These are phyloP conservation scores for Colletotrichum sp. DNA, from an alignment of 2,329 filamentous ascomycete species.

Conservation along the genomic window DNA sequence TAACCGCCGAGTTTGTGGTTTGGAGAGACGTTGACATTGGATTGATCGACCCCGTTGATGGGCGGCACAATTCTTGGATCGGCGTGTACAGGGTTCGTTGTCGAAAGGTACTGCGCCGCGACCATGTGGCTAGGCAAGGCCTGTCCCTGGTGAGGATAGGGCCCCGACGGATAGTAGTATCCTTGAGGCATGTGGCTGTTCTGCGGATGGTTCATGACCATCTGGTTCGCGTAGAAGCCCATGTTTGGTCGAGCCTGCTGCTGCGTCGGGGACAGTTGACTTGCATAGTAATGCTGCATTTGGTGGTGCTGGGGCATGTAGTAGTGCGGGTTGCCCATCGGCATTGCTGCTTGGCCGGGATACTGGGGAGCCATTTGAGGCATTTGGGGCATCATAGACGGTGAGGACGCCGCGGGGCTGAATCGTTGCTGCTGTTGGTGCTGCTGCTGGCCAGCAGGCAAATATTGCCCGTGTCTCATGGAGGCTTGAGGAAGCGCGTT, in stretches of 20 bases:
- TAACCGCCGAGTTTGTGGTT: neutral
- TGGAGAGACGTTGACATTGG: neutral
- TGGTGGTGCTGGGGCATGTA: constrained; percentile 51
- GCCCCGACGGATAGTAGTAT: constrained; percentile 50
- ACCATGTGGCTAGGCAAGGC: constrained; percentile 37
- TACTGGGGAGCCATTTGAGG: constrained; percentile 45
- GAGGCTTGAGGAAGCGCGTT: constrained; percentile 46
- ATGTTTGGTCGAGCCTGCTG: constrained; percentile 38
- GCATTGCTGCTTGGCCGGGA: constrained; percentile 39
- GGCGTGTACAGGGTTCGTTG: constrained; percentile 22
- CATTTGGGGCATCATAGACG: constrained; percentile 42
- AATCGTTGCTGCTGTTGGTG: constrained; percentile 37
- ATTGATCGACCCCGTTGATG: constrained; percentile 21
- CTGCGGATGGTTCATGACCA: constrained; percentile 48
- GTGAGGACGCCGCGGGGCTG: constrained; percentile 33
- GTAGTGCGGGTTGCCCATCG: constrained; percentile 47
- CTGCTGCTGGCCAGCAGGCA: constrained; percentile 37
- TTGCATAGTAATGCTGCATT: constrained; percentile 48
- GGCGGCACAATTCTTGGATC: constrained; percentile 29
- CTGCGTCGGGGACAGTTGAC: constrained; percentile 43
- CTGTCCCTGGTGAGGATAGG: constrained; percentile 39
- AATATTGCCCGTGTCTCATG: constrained; percentile 44
- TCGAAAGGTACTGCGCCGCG: constrained; percentile 38
- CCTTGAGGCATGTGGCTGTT: constrained; percentile 32
- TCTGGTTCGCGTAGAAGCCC: constrained; percentile 48